Evolutionary conservation across 208 protist species (phyloP).

Genomic region (Strigomonas culicis): DNA sequence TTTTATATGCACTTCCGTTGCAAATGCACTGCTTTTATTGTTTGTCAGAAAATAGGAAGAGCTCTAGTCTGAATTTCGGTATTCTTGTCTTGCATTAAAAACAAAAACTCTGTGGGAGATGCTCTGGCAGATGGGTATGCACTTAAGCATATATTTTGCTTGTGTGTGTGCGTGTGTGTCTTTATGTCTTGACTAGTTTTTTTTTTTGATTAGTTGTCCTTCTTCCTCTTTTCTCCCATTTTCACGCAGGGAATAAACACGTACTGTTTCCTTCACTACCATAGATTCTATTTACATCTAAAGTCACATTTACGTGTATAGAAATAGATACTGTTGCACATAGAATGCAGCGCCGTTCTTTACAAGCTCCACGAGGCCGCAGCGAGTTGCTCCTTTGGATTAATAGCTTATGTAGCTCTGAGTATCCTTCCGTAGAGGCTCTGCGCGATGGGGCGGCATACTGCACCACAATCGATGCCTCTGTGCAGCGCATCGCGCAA

Average conservation of each 20-base stretch:
- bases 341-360: background rate
- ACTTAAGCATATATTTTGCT: too few species aligned
- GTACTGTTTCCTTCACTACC: background rate
- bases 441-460: slow-evolving; percentile 80
- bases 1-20: too few species aligned
- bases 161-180: slow-evolving; percentile 1
- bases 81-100: too few species aligned
- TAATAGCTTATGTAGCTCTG: slow-evolving; percentile 68
- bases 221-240: background rate
- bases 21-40: too few species aligned
- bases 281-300: background rate
- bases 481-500: slow-evolving; percentile 49
- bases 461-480: slow-evolving; percentile 74
- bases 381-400: slow-evolving; percentile 76
- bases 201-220: slow-evolving; percentile 11
- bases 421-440: slow-evolving; percentile 78
- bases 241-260: slow-evolving; percentile 4
- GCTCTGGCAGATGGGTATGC: too few species aligned
- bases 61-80: too few species aligned
- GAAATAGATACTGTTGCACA: background rate
- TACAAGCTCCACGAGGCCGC: slow-evolving; percentile 23
- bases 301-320: slow-evolving; percentile 4
- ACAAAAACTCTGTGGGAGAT: too few species aligned
- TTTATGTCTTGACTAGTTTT: slow-evolving; percentile 3
- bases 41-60: too few species aligned